Percentiles rank a stretch among this genome's conserved stretches.
These are phyloP conservation scores for Selaginella moellendorffii DNA, from an alignment of 75 land plant genomes.

Conservation along the genomic window DNA sequence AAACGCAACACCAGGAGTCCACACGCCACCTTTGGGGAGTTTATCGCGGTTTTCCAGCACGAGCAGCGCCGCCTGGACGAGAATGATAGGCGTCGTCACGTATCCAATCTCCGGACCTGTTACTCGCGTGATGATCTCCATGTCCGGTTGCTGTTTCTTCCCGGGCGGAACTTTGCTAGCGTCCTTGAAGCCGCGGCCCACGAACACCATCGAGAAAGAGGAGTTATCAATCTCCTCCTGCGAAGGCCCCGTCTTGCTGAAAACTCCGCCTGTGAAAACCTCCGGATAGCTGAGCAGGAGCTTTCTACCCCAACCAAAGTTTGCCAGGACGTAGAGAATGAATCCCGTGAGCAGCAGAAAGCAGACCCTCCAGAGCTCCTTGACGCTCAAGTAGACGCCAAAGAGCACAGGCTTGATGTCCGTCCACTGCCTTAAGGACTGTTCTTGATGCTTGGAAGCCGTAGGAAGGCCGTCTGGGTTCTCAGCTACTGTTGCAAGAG, in stretches of 20 bases:
- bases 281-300: constrained; percentile 72
- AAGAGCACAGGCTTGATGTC: constrained; percentile 70
- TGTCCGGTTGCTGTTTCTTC: constrained; percentile 37
- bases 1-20: constrained; percentile 69
- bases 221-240: constrained; percentile 72
- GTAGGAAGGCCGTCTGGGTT: constrained; percentile 42
- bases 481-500: constrained; percentile 37
- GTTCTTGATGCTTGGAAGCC: constrained; percentile 30
- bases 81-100: constrained; percentile 65
- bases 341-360: constrained; percentile 33
- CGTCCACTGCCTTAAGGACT: constrained; percentile 35
- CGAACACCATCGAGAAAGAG: constrained; percentile 73
- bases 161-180: constrained; percentile 11
- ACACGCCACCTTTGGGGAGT: constrained; percentile 87
- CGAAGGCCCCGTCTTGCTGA: constrained; percentile 60
- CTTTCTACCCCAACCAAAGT: constrained; percentile 41
- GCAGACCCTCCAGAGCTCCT: constrained; percentile 36
- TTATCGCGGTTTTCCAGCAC: constrained; percentile 38
- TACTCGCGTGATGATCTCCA: constrained; percentile 58
- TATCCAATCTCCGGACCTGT: constrained; percentile 94
- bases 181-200: constrained; percentile 73
- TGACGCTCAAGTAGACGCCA: constrained; percentile 53
- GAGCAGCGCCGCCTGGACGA: constrained; percentile 77
- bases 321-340: constrained; percentile 32
- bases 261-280: constrained; percentile 56